These are phyloP conservation scores for Candida xyloterini DNA, from an alignment of 805 yeast species.

Conservation along the genomic window DNA sequence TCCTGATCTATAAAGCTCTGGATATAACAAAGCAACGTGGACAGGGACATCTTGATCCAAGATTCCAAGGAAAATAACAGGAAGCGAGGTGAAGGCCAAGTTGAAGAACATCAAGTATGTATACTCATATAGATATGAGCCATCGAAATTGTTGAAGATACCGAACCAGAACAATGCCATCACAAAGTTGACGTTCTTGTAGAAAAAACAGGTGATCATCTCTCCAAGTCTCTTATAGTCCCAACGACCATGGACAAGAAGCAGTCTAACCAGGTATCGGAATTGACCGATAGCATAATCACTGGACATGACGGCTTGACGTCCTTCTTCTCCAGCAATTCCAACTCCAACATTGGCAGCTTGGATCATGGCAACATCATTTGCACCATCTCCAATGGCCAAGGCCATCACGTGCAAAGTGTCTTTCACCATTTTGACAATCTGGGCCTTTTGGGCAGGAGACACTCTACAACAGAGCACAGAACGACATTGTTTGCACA, in stretches of 20 bases:
- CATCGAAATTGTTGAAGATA: conserved; percentile 65
- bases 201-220: conserved; percentile 76
- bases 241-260: conserved; percentile 84
- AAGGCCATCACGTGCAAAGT: conserved; percentile 70
- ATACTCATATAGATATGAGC: conserved; percentile 72
- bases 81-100: conserved; percentile 76
- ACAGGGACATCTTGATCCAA: conserved; percentile 76
- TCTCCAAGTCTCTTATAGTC: conserved; percentile 71
- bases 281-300: conserved; percentile 84
- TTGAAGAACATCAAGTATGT: conserved; percentile 77
- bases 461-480: conserved; percentile 85
- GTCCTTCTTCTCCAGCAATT: conserved; percentile 83
- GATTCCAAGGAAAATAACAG: conserved; percentile 69
- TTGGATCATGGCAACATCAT: conserved; percentile 86
- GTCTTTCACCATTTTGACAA: conserved; percentile 63
- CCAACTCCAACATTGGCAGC: conserved; percentile 85
- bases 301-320: conserved; percentile 84
- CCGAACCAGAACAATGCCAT: conserved; percentile 77
- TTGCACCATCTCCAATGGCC: conserved; percentile 85
- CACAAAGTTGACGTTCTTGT: conserved; percentile 72
- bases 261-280: conserved; percentile 58
- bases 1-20: conserved; percentile 68
- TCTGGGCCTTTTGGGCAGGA: conserved; percentile 78
- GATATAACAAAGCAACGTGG: conserved; percentile 60
- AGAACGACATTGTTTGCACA: conserved; percentile 73